Base-by-base conservation (phyloP, 306 rosid species). In the Dalbergia cochinchinensis region DNA sequence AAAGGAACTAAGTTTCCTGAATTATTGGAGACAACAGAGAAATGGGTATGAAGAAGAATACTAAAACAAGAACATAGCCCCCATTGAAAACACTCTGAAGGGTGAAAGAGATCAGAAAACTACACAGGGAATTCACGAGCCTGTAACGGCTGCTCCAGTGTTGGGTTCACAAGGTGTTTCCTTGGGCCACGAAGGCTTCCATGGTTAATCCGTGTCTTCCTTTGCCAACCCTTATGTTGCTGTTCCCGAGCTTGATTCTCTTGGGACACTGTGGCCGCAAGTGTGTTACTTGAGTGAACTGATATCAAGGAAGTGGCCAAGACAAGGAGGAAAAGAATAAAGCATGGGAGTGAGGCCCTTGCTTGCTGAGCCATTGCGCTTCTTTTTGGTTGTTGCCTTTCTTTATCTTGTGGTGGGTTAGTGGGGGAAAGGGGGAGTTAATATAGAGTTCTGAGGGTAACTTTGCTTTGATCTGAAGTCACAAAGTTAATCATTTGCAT, bases 381-480 rank as follows among this genome's bases (percentile, higher is more conserved):
- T 68, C 61, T 61, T 15, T 12, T 7, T 63, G 34, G 73, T 31
- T 76, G 63, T 63, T 78, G 71, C 55, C 31, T 80, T 81, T 62
- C 61, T 84, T 57, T 66, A 59, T 83, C 68, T 74, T 60, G 80
- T 31, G 83, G 65, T 34, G 15, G 66, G 15, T 22, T 6, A 45
- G 34, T 14, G 20, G 22, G 37, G 37, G 67, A 8, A 22, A 26
- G 55, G n/a, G 53, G 61, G 47, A 47, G 76, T 67, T 72, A 83
- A 83, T 83, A 86, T 81, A 88, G 86, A 63, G 80, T 14, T 33
- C 9, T 14, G 12, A 35, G 73, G 65, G 1, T 69, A 45, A 76
- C 89, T 88, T 92, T 92, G 92, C 97, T 90, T 90, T 86, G 86
- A 44, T 78, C 34, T 70, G 83, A 92, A 90, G 97, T 84, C 86